Conservation (phyloP, 2,329 filamentous ascomycete genomes). For the Pseudocercospora cruenta region DNA sequence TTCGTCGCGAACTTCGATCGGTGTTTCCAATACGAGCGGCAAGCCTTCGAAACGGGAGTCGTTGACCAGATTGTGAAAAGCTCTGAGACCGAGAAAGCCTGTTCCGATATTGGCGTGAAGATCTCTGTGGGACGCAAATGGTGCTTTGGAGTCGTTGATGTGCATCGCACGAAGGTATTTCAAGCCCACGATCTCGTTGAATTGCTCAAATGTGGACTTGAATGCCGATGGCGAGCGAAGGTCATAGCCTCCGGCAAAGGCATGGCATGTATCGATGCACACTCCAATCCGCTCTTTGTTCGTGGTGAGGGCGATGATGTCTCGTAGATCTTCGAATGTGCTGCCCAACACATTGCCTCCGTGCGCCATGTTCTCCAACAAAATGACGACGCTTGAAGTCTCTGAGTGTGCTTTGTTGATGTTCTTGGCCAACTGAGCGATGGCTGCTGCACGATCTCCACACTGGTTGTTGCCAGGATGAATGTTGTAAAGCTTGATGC, state of each 20-base stretch:
- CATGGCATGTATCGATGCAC: constrained; percentile 95
- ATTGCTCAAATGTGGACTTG: constrained; percentile 70
- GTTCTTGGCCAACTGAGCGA: constrained; percentile 76
- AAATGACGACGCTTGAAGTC: constrained; percentile 72
- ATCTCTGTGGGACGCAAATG: constrained; percentile 78
- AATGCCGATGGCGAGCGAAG: constrained; percentile 76
- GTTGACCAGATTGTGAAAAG: constrained; percentile 92
- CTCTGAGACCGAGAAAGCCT: constrained; percentile 84
- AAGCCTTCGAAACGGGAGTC: constrained; percentile 72
- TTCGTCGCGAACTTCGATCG: constrained; percentile 72
- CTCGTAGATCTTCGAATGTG: constrained; percentile 81
- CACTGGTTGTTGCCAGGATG: constrained; percentile 82
- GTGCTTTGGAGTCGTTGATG: constrained; percentile 94
- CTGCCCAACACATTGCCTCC: constrained; percentile 84
- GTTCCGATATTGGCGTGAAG: constrained; percentile 96
- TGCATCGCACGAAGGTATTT: constrained; percentile 84
- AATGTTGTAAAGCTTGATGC: constrained; percentile 95
- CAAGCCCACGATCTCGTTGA: constrained; percentile 76
- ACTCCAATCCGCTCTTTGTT: constrained; percentile 86
- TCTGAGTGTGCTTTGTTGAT: constrained; percentile 81
- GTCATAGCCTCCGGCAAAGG: constrained; percentile 93
- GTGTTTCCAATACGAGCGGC: constrained; percentile 96
- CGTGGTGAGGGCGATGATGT: constrained; percentile 78
- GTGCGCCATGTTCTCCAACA: constrained; percentile 95
- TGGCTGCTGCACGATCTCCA: constrained; percentile 65